Conservation (phyloP, 495 filamentous ascomycete species). For the Penicillium canariense region DNA sequence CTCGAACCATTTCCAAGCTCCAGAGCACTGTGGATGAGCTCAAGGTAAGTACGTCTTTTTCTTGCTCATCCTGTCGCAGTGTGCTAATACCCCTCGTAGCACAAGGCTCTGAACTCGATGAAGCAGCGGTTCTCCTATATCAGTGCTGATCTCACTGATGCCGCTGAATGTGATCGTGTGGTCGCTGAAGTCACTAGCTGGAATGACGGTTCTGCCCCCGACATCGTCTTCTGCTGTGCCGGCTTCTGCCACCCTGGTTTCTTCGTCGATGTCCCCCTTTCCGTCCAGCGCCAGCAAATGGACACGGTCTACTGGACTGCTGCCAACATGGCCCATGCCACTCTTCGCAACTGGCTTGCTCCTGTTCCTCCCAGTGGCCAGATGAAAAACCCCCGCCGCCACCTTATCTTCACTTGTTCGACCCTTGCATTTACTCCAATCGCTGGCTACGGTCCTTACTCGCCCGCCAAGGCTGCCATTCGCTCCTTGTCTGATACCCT, state of each 20-base stretch:
- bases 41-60: constrained; percentile 39
- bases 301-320: constrained; percentile 88
- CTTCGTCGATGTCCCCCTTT: constrained; percentile 70
- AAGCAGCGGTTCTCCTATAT: constrained; percentile 81
- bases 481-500: constrained; percentile 80
- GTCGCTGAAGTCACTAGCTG: constrained; percentile 74
- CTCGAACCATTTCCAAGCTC: constrained; percentile 75
- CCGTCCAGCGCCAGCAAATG: constrained; percentile 73
- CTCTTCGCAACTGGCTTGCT: constrained; percentile 48
- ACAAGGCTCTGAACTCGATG: constrained; percentile 54
- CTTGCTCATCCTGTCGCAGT: neutral
- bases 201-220: constrained; percentile 72
- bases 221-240: constrained; percentile 91
- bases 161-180: constrained; percentile 63
- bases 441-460: constrained; percentile 82
- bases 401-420: constrained; percentile 86
- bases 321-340: constrained; percentile 79
- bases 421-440: constrained; percentile 71
- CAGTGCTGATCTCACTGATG: constrained; percentile 74
- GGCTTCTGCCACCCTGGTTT: constrained; percentile 72
- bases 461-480: constrained; percentile 82
- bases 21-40: constrained; percentile 65
- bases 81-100: constrained; percentile 36
- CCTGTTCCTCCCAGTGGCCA: constrained; percentile 34
- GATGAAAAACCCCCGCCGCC: constrained; percentile 50